phyloP scores from a whole-genome alignment of 176 grass and related monocot species.

The Musa beccarii region DNA sequence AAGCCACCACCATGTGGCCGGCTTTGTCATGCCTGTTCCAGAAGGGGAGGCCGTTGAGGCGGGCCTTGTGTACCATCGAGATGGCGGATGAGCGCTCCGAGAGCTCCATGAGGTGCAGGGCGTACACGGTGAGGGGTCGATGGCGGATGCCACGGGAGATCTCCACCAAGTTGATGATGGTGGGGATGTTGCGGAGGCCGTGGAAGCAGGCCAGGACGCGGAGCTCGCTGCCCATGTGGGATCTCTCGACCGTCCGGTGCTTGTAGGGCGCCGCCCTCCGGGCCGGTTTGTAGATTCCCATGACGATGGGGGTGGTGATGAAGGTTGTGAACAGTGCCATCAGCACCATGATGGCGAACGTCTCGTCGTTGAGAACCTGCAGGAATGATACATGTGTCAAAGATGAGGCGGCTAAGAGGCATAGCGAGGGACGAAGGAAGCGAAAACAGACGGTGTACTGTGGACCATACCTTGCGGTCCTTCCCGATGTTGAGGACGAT shows the following conservation, averaged over 20 bases:
- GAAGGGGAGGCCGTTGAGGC: conserved; percentile 48
- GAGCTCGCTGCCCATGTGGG: conserved; percentile 26
- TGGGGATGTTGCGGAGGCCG: conserved; percentile 43
- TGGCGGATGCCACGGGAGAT: conserved; percentile 41
- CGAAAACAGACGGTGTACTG: not conserved
- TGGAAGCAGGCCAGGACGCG: conserved; percentile 83
- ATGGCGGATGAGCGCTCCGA: conserved; percentile 67
- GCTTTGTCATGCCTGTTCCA: conserved; percentile 32
- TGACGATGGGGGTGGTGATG: not conserved
- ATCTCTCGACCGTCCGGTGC: not conserved
- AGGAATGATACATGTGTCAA: not conserved
- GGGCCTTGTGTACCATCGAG: conserved; percentile 53
- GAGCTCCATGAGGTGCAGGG: conserved; percentile 76
- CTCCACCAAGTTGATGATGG: conserved; percentile 71
- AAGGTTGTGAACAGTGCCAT: not conserved
- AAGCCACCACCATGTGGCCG: conserved; percentile 59
- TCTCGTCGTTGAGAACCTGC: not conserved
- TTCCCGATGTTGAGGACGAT: too few species aligned
- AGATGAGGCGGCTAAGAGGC: too few species aligned
- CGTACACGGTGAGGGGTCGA: conserved; percentile 40
- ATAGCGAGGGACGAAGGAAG: not conserved
- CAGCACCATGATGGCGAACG: too few species aligned
- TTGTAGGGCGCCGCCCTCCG: not conserved
- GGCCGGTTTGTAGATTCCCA: not conserved
- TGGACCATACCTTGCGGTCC: not conserved